phyloP scores from a whole-genome alignment of 305 asterid genomes.

The Caryopteris hybrid region DNA sequence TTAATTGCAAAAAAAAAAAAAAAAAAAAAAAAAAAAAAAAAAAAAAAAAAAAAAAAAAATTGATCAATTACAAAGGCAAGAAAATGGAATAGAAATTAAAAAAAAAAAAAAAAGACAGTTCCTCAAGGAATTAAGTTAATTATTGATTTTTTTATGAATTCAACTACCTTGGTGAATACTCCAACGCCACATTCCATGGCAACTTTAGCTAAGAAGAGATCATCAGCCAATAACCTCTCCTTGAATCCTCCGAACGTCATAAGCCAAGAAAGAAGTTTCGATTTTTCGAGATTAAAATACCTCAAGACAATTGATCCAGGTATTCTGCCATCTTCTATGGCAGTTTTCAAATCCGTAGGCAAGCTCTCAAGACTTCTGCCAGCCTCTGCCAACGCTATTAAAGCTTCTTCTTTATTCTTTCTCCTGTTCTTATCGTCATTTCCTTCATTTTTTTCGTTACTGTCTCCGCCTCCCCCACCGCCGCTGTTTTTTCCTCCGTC shows the following conservation, averaged over 20 bases:
- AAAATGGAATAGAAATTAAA: not conserved
- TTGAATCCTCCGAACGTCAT: constrained; percentile 71
- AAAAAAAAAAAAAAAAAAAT: not conserved
- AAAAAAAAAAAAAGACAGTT: not conserved
- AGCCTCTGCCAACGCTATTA: constrained; percentile 63
- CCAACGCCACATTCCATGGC: constrained; percentile 89
- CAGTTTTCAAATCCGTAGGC: constrained; percentile 67
- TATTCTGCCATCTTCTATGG: constrained; percentile 58
- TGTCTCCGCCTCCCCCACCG: constrained; percentile 33
- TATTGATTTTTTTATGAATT: not conserved
- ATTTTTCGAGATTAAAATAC: constrained; percentile 65
- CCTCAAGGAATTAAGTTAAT: not conserved
- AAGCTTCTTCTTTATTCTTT: constrained; percentile 48
- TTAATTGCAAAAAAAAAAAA: too few species aligned
- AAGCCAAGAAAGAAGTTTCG: constrained; percentile 56
- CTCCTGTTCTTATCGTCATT: constrained; percentile 35
- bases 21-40: too few species aligned
- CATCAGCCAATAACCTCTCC: constrained; percentile 90
- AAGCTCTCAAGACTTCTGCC: constrained; percentile 61
- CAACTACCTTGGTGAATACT: constrained; percentile 77
- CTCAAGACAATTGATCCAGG: constrained; percentile 57
- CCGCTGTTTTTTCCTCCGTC: constrained; percentile 25
- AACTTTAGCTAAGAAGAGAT: constrained; percentile 76
- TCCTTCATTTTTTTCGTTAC: constrained; percentile 19
- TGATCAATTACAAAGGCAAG: not conserved